Base-by-base conservation (phyloP, 2,329 filamentous ascomycete genomes). In the Madurella fahalii region DNA sequence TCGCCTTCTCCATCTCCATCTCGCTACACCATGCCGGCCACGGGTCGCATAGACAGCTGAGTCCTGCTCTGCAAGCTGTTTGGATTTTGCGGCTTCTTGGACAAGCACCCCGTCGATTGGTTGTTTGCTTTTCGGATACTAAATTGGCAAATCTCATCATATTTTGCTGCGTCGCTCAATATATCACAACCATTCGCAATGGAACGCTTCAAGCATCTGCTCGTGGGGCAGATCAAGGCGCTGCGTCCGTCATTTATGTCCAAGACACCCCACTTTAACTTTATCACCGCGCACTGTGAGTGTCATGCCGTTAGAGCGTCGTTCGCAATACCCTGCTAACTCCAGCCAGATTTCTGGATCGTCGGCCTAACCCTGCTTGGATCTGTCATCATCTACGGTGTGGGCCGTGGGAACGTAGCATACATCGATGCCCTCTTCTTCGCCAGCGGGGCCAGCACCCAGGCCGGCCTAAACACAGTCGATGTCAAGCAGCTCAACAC, bases 341-440 rank as follows among this genome's bases (percentile, higher is more conserved):
- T 7, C 50, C 45, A 45, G 30, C 39, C 56, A 89, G 86, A 97
- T 68, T 78, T 87, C 54, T 96, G 90, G 74, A 86, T 99, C 59
- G 79, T 96, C 53, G 76, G 81, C 57, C 82, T 89, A 70, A 78
- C 82, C 4, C 75, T 99, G 1, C 49, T 92, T 45, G 85, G 84
- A 15, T 96, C 92, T 0, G 74, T 96, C 60, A 77, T 95, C 48
- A 70, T 99, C 16, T 96, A 83, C 63, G 81, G 80, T 16, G 67
- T 74, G 16, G 75, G 74, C 43, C 75, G 74, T 4, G 81, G 82
- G 25, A 73, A 83, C 15, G 69, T 96, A 55, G 59, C 71, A 2
- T 99, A 95, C 66, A 89, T 94, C 63, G 92, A 99, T 75, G 86
- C 91, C 2, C 80, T 99, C 15, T 90, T 95, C 77, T 90, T 96